Percentiles rank a stretch among this genome's conserved stretches.
Conservation (phyloP, 1,139 yeast species). For the Kodamaea ohmeri region DNA sequence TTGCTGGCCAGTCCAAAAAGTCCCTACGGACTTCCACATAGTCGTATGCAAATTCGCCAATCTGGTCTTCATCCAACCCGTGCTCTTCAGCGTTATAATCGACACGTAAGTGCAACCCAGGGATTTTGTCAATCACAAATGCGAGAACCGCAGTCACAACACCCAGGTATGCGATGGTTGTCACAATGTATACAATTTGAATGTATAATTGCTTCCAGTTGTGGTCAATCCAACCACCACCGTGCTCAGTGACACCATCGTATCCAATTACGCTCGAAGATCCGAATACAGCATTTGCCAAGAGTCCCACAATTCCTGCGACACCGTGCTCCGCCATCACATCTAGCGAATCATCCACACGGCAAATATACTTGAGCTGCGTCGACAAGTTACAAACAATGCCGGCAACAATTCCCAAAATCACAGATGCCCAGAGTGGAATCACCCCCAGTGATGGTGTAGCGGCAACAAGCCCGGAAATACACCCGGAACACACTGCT, state of each 20-base stretch:
- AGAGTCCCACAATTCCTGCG: conserved; percentile 86
- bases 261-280: conserved; percentile 86
- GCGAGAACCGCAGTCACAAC: conserved; percentile 79
- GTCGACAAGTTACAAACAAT: conserved; percentile 87
- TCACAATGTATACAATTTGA: conserved; percentile 79
- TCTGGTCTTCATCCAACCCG: conserved; percentile 95
- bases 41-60: conserved; percentile 97
- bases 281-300: conserved; percentile 86
- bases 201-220: conserved; percentile 90
- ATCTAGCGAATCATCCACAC: conserved; percentile 92
- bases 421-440: conserved; percentile 87
- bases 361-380: conserved; percentile 74
- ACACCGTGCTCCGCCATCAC: conserved; percentile 97
- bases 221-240: conserved; percentile 90
- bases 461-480: conserved; percentile 94
- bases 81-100: conserved; percentile 80
- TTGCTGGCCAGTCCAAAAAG: conserved; percentile 61
- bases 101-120: conserved; percentile 79
- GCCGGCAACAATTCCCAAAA: conserved; percentile 80
- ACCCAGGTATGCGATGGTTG: conserved; percentile 71
- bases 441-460: conserved; percentile 92
- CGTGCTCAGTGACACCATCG: conserved; percentile 77
- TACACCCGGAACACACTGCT: conserved; percentile 91
- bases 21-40: conserved; percentile 96
- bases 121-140: conserved; percentile 69